phyloP scores from a whole-genome alignment of 768 basidiomycete genomes.

The Lepiota venenata region DNA sequence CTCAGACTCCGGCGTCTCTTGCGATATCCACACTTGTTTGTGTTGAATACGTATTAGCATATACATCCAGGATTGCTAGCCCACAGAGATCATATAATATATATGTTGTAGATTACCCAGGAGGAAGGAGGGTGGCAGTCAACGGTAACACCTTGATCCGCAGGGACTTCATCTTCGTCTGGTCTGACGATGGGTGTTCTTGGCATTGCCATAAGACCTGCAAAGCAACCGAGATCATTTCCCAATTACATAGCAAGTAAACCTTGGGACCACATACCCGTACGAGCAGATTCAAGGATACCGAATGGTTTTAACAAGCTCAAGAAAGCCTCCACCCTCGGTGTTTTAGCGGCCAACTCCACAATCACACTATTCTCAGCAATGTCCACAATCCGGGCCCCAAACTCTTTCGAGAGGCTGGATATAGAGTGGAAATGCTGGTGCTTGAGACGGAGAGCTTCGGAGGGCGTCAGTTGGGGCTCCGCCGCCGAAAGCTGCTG shows the following conservation, averaged over 20 bases:
- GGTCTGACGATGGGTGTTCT: slow-evolving; percentile 75
- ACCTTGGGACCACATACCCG: slow-evolving; percentile 52
- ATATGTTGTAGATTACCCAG: slow-evolving; percentile 54
- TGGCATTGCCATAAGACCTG: slow-evolving; percentile 98
- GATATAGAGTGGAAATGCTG: slow-evolving; percentile 87
- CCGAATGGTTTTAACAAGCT: slow-evolving; percentile 91
- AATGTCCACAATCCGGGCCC: slow-evolving; percentile 91
- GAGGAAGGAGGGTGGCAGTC: slow-evolving; percentile 93
- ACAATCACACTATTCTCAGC: slow-evolving; percentile 94
- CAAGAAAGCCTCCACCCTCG: slow-evolving; percentile 90
- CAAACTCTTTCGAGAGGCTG: slow-evolving; percentile 82
- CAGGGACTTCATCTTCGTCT: slow-evolving; percentile 51
- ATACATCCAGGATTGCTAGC: no score
- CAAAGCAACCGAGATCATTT: neutral
- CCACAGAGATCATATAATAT: neutral
- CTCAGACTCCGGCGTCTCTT: no score
- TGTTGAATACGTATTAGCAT: no score
- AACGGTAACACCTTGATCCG: slow-evolving; percentile 55
- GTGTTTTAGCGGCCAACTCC: slow-evolving; percentile 91
- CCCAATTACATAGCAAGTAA: no score
- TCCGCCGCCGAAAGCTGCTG: slow-evolving; percentile 25
- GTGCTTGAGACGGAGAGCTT: slow-evolving; percentile 88
- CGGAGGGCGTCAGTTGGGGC: slow-evolving; percentile 54
- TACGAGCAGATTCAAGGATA: slow-evolving; percentile 90
- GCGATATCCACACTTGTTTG: no score